Base-by-base conservation (phyloP, 371 early-diverging fungal species). In the Mortierella sp. region DNA sequence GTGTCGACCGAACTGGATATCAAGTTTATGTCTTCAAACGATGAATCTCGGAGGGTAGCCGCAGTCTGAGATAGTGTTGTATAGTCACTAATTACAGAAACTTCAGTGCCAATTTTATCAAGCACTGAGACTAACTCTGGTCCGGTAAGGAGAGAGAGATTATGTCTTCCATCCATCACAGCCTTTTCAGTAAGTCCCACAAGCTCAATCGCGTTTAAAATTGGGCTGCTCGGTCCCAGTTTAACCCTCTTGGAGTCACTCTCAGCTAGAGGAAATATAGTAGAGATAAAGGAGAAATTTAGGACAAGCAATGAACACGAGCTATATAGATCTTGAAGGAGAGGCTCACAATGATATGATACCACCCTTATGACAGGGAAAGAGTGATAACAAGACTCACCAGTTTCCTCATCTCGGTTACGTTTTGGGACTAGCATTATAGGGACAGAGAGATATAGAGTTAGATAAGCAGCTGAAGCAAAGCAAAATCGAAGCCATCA, bases 351-450 rank as follows among this genome's bases (percentile, higher is more conserved):
- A 28, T 28, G 28, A 28, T 28, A 28, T 28, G 28, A 28, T 28
- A 28, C 28, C 28, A 28, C 28, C 28, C 28, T 28, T 28, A 28
- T 28, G 28, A 28, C 28, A 28, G 28, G 28, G 28, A 28, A 28
- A 28, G 28, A 28, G 28, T 28, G 28, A 28, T 28, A 28, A 28
- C 9, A 53, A 24, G 48, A 59, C 61, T 65, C 61, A 53, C 72
- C 61, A 9, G 22, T 45, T 13, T 72, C 66, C 24, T 65, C 61
- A 19, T 72, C 57, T 16, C 55, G 63, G 47, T 65, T 61, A 61
- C 72, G 65, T 66, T 72, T 72, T 11, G 32, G 38, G 28, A 63
- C 66, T 72, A 53, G 43, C 1, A 21, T 50, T 58, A 52, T 59
- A 45, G 28, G 28, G 28, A 28, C 28, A 28, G 28, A 28, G 28